Base-by-base conservation (phyloP, 345 rosid species). In the Diplotaxis tenuifolia region DNA sequence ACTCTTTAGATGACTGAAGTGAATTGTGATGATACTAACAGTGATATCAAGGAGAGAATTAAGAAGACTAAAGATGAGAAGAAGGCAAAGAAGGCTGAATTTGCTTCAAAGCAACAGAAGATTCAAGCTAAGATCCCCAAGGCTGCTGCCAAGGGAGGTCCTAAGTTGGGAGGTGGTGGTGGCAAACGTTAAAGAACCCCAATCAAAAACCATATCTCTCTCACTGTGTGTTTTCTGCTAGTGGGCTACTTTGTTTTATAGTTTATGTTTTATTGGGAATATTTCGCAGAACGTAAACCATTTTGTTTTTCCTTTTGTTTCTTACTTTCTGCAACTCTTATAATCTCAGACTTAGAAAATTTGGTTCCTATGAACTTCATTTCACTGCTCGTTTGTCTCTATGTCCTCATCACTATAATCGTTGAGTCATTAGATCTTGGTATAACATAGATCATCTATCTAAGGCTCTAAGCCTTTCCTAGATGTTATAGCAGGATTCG, bases 161-260 rank as follows among this genome's bases (percentile, higher is more conserved):
- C 76, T 4, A 79, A 79, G 65, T 31, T 65, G 52, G 82, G 82
- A n/a, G 82, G 82, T 70, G 82, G 79, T 65, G 82, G 82, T 79
- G 82, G 79, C 64, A 79, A 74, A 54, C 82, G 82, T 5, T 79
- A 61, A 79, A 66, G 20, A 34, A 67, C 67, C 49, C 67, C 28
- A 25, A 25, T 5, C 28, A 25, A 7, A 58, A 22, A 4, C 32
- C 53, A 42, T 50, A 6, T 25, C 34, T n/a, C 50, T 67, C 2
- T 66, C 57, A 4, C 15, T 63, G 1, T 69, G 28, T 56, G 21
- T 64, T 14, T 22, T 47, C 36, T 9, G 72, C 66, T 77, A 58
- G 80, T 78, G 31, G 42, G 42, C 55, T 11, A 38, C 78, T 49
- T 36, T 32, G 38, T 31, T 5, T n/a, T n/a, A n/a, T 68, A 78